phyloP scores from a whole-genome alignment of 768 basidiomycete species.

The Austroboletus festivus region DNA sequence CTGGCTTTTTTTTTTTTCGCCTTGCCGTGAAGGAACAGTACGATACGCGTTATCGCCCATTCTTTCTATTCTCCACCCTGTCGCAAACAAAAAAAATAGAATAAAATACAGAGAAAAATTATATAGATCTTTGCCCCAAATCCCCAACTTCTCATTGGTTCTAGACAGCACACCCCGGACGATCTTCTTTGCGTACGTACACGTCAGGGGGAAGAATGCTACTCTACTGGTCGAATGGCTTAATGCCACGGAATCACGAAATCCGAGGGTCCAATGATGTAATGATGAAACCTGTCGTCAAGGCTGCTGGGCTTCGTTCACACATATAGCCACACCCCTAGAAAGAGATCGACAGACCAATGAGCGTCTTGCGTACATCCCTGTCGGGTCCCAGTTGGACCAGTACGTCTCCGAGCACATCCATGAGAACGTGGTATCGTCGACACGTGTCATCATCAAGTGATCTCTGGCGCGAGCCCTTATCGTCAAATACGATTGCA shows the following conservation, averaged over 20 bases:
- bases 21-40: not conserved
- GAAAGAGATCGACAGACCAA: constrained; percentile 18
- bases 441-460: constrained; percentile 17
- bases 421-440: constrained; percentile 9
- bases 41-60: constrained; percentile 23
- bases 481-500: constrained; percentile 28
- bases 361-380: constrained; percentile 7
- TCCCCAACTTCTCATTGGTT: not conserved
- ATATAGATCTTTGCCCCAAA: not conserved
- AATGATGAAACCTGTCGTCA: constrained; percentile 29
- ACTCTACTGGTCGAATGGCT: constrained; percentile 1
- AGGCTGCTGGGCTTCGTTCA: constrained; percentile 6
- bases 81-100: not conserved
- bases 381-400: constrained; percentile 4
- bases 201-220: too few species aligned
- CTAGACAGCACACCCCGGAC: constrained; percentile 16
- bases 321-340: constrained; percentile 15
- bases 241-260: constrained; percentile 30
- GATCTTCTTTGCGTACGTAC: constrained; percentile 9
- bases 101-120: not conserved
- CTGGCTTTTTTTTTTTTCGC: constrained; percentile 1
- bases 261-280: constrained; percentile 27
- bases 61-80: not conserved
- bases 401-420: not conserved
- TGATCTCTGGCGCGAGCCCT: constrained; percentile 10